Percentiles rank a stretch among this genome's conserved stretches.
These are phyloP conservation scores for Leccinum colubrinum DNA, from an alignment of 1,284 basidiomycete genomes.

Conservation along the genomic window DNA sequence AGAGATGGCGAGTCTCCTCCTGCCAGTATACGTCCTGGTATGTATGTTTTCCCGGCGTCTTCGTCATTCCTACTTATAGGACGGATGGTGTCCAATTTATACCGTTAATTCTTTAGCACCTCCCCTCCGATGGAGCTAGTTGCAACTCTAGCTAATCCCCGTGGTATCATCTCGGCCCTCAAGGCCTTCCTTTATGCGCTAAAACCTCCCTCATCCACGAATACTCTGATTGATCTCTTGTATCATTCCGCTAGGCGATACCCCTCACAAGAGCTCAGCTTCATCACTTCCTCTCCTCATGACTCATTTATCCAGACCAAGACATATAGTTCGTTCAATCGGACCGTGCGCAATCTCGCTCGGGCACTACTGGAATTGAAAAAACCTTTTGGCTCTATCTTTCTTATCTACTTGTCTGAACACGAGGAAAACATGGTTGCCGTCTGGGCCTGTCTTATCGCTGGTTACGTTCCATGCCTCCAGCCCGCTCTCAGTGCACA, in stretches of 20 bases:
- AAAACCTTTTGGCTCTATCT: constrained; percentile 25
- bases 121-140: not conserved
- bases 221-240: constrained; percentile 23
- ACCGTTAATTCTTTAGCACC: not conserved
- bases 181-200: not conserved
- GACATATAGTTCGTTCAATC: constrained; percentile 24
- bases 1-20: not conserved
- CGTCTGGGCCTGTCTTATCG: constrained; percentile 27
- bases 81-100: not conserved
- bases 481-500: constrained; percentile 29
- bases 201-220: not conserved
- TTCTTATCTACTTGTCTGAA: constrained; percentile 26
- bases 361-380: constrained; percentile 17
- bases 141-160: not conserved
- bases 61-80: not conserved
- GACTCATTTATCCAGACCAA: constrained; percentile 26
- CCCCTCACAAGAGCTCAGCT: constrained; percentile 24
- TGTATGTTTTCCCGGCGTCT: not conserved
- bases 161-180: not conserved
- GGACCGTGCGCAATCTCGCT: constrained; percentile 20
- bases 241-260: constrained; percentile 17
- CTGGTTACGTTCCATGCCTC: constrained; percentile 28
- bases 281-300: constrained; percentile 28
- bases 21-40: not conserved
- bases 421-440: constrained; percentile 32